phyloP scores from a whole-genome alignment of 2,329 filamentous ascomycete species.

The Myotisia sp. region DNA sequence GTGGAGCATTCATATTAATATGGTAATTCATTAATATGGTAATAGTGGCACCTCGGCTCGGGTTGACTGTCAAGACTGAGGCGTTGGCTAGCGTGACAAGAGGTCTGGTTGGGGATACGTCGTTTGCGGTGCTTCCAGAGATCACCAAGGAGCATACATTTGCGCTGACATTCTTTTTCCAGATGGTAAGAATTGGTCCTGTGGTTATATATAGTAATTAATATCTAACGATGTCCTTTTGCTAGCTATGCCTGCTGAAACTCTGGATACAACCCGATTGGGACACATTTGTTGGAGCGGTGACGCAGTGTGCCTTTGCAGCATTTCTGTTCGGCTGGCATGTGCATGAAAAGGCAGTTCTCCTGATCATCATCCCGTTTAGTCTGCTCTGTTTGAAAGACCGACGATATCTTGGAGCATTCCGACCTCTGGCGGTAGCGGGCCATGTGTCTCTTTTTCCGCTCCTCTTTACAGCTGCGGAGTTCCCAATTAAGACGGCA shows the following conservation, averaged over 20 bases:
- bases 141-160: slow-evolving; percentile 72
- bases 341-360: slow-evolving; percentile 92
- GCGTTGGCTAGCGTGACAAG: slow-evolving; percentile 82
- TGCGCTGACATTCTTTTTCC: slow-evolving; percentile 65
- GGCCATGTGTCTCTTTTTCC: slow-evolving; percentile 94
- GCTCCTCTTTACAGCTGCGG: slow-evolving; percentile 75
- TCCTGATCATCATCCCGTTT: slow-evolving; percentile 90
- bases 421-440: slow-evolving; percentile 78
- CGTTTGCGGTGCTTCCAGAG: slow-evolving; percentile 85
- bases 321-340: slow-evolving; percentile 98
- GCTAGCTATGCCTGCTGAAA: slow-evolving; percentile 58
- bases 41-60: slow-evolving; percentile 65
- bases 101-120: slow-evolving; percentile 81
- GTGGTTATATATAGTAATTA: background rate
- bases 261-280: slow-evolving; percentile 69
- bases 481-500: slow-evolving; percentile 85
- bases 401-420: slow-evolving; percentile 77
- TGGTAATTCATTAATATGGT: slow-evolving; percentile 6
- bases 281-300: slow-evolving; percentile 76
- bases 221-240: slow-evolving; percentile 12
- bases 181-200: slow-evolving; percentile 39
- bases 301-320: slow-evolving; percentile 87
- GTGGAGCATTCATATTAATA: background rate
- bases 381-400: slow-evolving; percentile 82
- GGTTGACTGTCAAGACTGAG: slow-evolving; percentile 55